These are phyloP conservation scores for Ceratobasidium sp. DNA, from an alignment of 1,284 basidiomycete species.

Conservation along the genomic window DNA sequence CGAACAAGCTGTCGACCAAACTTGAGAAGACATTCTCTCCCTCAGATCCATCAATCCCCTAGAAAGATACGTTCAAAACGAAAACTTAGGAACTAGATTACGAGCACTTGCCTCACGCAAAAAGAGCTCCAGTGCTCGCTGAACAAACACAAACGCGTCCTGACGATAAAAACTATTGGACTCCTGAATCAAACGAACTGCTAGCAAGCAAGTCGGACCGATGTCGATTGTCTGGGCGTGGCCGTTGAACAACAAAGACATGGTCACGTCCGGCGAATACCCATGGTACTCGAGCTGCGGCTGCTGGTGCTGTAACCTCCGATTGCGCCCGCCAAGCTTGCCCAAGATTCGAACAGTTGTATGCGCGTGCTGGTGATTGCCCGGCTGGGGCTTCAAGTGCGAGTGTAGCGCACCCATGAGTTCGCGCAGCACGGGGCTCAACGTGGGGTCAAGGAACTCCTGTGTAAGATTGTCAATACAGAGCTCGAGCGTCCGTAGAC, in stretches of 20 bases:
- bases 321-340: slow-evolving; percentile 95
- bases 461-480: slow-evolving; percentile 99
- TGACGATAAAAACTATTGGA: slow-evolving; percentile 70
- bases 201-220: slow-evolving; percentile 76
- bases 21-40: slow-evolving; percentile 77
- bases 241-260: slow-evolving; percentile 80
- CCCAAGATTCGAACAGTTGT: slow-evolving; percentile 97
- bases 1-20: slow-evolving; percentile 81
- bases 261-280: slow-evolving; percentile 73
- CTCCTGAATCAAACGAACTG: slow-evolving; percentile 72
- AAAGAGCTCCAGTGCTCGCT: slow-evolving; percentile 76
- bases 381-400: slow-evolving; percentile 90
- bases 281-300: slow-evolving; percentile 78
- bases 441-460: slow-evolving; percentile 97
- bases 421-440: slow-evolving; percentile 91
- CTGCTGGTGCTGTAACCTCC: slow-evolving; percentile 86
- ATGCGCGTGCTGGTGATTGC: slow-evolving; percentile 91
- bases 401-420: slow-evolving; percentile 95
- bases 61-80: slow-evolving; percentile 39
- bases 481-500: slow-evolving; percentile 95
- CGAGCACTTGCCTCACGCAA: slow-evolving; percentile 74
- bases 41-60: slow-evolving; percentile 80
- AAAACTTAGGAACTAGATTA: not conserved
- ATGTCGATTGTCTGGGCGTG: slow-evolving; percentile 76
- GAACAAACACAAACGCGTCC: slow-evolving; percentile 83